A percentile compares a stretch with the other conserved stretches of the same genome.
These are phyloP conservation scores for Ormosia semicastrata DNA, from an alignment of 306 rosid genomes.

Conservation along the genomic window DNA sequence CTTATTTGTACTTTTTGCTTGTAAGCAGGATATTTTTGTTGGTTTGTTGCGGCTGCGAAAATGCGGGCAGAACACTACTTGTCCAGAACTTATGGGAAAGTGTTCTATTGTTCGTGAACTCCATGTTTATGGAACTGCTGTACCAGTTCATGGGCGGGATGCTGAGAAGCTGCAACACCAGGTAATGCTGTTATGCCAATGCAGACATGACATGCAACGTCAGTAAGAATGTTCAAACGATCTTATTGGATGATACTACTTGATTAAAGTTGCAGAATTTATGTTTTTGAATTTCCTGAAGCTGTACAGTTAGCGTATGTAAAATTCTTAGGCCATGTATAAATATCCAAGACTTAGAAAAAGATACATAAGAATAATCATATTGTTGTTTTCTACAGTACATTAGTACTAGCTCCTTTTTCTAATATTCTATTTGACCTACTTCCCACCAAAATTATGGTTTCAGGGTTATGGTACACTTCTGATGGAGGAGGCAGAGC, in stretches of 20 bases:
- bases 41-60: constrained; percentile 86
- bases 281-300: background rate
- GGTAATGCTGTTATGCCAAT: constrained; percentile 46
- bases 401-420: background rate
- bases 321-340: constrained; percentile 8
- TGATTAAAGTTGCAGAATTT: background rate
- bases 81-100: constrained; percentile 85
- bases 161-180: constrained; percentile 96
- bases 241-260: background rate
- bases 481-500: constrained; percentile 96
- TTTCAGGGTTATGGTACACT: constrained; percentile 94
- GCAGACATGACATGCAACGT: background rate
- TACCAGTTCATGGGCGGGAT: constrained; percentile 95
- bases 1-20: background rate
- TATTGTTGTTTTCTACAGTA: background rate
- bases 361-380: background rate
- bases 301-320: background rate
- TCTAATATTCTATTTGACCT: background rate
- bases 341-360: background rate
- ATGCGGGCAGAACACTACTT: constrained; percentile 77
- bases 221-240: background rate
- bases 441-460: background rate
- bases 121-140: constrained; percentile 98
- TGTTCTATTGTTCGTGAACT: constrained; percentile 95
- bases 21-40: constrained; percentile 82